These are phyloP conservation scores for Hydrangea macrophylla DNA, from an alignment of 148 eudicot genomes.

Conservation along the genomic window DNA sequence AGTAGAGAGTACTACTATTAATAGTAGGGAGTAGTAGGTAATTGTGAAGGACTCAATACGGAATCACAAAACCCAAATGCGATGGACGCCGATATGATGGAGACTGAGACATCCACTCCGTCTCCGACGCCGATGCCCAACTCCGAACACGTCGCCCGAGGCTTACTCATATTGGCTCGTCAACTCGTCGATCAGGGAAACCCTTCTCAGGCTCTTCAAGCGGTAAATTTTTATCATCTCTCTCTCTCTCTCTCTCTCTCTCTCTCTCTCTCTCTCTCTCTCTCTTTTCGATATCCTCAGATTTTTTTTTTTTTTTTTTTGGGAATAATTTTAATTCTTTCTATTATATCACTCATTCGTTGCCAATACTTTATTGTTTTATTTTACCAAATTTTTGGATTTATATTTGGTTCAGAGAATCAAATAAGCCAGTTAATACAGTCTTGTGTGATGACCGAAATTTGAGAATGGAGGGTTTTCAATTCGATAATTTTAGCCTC, in stretches of 20 bases:
- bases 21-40: too few relatives aligned
- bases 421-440: too few relatives aligned
- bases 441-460: too few relatives aligned
- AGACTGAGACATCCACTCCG: slow-evolving; percentile 26
- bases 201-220: slow-evolving; percentile 84
- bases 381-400: too few relatives aligned
- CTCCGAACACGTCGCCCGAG: slow-evolving; percentile 31
- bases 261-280: too few relatives aligned
- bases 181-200: slow-evolving; percentile 69
- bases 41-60: too few relatives aligned
- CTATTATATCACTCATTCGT: not conserved
- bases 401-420: too few relatives aligned
- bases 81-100: slow-evolving; percentile 60
- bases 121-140: slow-evolving; percentile 14
- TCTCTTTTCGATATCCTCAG: too few relatives aligned
- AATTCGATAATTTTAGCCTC: too few relatives aligned
- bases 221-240: slow-evolving; percentile 62
- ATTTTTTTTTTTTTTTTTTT: not conserved
- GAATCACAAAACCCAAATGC: slow-evolving; percentile 19
- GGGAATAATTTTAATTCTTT: not conserved
- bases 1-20: too few relatives aligned
- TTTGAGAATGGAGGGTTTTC: too few relatives aligned
- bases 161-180: slow-evolving; percentile 54
- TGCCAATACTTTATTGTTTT: not conserved
- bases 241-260: too few relatives aligned